These are phyloP conservation scores for Lachancea nothofagi DNA, from an alignment of 805 yeast genomes.

Conservation along the genomic window DNA sequence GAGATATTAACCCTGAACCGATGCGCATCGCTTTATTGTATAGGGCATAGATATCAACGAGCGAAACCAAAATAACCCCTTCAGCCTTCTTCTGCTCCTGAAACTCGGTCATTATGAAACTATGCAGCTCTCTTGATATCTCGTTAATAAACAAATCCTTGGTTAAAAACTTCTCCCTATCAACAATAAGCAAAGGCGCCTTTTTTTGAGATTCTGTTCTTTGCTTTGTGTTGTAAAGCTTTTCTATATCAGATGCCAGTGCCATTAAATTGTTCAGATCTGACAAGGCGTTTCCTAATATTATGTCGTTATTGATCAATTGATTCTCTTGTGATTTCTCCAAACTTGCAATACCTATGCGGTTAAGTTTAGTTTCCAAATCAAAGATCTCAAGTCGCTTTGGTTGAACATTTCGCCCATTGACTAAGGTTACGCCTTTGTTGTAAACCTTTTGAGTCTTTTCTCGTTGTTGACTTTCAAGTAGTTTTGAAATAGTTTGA, in stretches of 20 bases:
- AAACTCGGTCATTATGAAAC: slow-evolving; percentile 45
- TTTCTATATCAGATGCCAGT: slow-evolving; percentile 68
- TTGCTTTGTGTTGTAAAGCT: slow-evolving; percentile 41
- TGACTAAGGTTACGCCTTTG: slow-evolving; percentile 31
- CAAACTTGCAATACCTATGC: slow-evolving; percentile 66
- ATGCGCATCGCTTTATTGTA: slow-evolving; percentile 62
- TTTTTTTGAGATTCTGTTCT: slow-evolving; percentile 15
- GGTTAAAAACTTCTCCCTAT: slow-evolving; percentile 34
- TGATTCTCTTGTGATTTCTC: slow-evolving; percentile 52
- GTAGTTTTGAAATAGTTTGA: slow-evolving; percentile 38
- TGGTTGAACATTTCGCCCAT: slow-evolving; percentile 23
- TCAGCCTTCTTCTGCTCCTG: slow-evolving; percentile 36
- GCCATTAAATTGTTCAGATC: slow-evolving; percentile 73
- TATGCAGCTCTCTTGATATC: slow-evolving; percentile 73
- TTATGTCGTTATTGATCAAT: slow-evolving; percentile 51
- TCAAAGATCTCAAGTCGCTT: slow-evolving; percentile 12
- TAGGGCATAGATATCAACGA: slow-evolving; percentile 56
- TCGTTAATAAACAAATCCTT: slow-evolving; percentile 51
- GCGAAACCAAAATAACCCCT: slow-evolving; percentile 52
- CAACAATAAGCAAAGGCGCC: slow-evolving; percentile 27
- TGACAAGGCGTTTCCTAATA: slow-evolving; percentile 63
- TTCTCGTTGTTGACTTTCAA: slow-evolving; percentile 52
- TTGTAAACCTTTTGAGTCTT: slow-evolving; percentile 19
- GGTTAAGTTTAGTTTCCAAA: slow-evolving; percentile 28
- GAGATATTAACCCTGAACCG: slow-evolving; percentile 61